Percentiles rank a stretch among this genome's conserved stretches.
Conservation (phyloP, 129 eudicot genomes). For the Flaveria robusta region DNA sequence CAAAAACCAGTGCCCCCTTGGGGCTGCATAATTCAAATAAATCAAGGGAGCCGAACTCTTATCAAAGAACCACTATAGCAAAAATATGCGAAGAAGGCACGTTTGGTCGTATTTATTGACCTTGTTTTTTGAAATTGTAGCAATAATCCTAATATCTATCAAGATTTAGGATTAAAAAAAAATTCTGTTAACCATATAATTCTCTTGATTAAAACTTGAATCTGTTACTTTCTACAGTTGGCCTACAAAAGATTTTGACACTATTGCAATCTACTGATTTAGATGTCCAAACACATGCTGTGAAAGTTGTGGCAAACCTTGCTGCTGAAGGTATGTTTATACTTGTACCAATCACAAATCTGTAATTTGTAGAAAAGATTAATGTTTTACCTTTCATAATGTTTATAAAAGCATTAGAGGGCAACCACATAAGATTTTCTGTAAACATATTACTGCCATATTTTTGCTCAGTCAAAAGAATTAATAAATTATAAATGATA, state of each 20-base stretch:
- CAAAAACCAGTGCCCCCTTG: conserved; percentile 52
- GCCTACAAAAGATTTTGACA: conserved; percentile 82
- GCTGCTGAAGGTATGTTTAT: conserved; percentile 88
- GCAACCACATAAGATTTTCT: too few relatives aligned
- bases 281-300: conserved; percentile 91
- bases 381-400: not conserved
- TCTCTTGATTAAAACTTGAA: not conserved
- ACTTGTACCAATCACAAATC: conserved; percentile 6
- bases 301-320: conserved; percentile 94
- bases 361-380: conserved; percentile 6
- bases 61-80: conserved; percentile 77
- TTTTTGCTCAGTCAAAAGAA: too few relatives aligned
- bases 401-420: not conserved
- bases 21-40: conserved; percentile 52
- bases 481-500: not conserved
- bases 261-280: conserved; percentile 73
- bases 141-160: conserved; percentile 1
- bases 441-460: too few relatives aligned
- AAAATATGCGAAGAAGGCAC: conserved; percentile 97
- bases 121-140: conserved; percentile 4
- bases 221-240: conserved; percentile 58
- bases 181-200: conserved; percentile 18
- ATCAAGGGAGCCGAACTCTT: conserved; percentile 58
- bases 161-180: not conserved
- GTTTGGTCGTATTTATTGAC: conserved; percentile 21